Base-by-base conservation (phyloP, 164 flowering plant genomes). In the Nelumbo lutea region DNA sequence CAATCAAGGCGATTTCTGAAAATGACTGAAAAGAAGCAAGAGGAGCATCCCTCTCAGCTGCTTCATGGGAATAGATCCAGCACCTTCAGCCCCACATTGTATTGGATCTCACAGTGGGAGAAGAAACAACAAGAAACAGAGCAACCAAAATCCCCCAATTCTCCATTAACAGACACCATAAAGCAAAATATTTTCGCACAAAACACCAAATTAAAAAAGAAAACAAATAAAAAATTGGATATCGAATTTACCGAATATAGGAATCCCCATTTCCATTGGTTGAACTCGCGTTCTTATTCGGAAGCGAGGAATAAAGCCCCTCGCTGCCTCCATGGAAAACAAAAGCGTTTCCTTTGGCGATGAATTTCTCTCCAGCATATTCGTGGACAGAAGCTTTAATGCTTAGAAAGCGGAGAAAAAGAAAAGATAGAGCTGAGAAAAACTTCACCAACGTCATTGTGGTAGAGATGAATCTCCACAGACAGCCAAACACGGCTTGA, bases 291-390 rank as follows among this genome's bases (percentile, higher is more conserved):
- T 70, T 79, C 13, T 47, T 62, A 60, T 56, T 74, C 40, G 79
- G 70, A 27, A 68, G 5, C 61, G 96, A 88, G 39, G 89, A 84
- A 79, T 86, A 90, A 69, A 96, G 83, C 44, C 99, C 98, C 70
- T 93, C 99, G 70, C 97, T 96, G 3, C 99, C 99, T 1, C 96
- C 99, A 68, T 92, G 94, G 42, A 95, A 78, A 0, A 95, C 90
- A 70, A 89, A 90, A 10, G 99, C 90, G 64, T 95, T 95, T 2
- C 97, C 99, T 71, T 88, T 92, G 68, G 75, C 72, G 6, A 72
- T 75, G 73, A 95, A 90, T 56, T 68, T 83, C 67, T 84, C 88
- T 2, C 72, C 76, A 10, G 63, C 57, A 77, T 95, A 92, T 39
- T 83, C 82, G 64, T 92, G 97, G 70, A 95, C 86, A 10, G 97